Evolutionary conservation across 2,329 filamentous ascomycete species (phyloP).

Genomic region (Chaetomium globosum): DNA sequence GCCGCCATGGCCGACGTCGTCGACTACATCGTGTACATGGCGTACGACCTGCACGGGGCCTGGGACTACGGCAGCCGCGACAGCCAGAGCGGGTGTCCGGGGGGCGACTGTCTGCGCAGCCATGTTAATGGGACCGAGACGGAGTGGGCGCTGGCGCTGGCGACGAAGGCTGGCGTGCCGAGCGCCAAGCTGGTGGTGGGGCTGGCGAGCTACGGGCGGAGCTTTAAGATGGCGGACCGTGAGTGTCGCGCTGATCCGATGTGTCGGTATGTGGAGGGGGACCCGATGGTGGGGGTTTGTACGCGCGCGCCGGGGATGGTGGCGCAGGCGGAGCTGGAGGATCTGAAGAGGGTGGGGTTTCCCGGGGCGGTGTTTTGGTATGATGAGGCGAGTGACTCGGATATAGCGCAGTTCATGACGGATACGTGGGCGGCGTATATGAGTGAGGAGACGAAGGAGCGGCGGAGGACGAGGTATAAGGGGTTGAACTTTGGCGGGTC

Average conservation of each 20-base stretch:
- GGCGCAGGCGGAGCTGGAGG: conserved; percentile 29
- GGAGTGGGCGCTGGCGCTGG: conserved; percentile 23
- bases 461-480: conserved; percentile 12
- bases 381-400: neutral
- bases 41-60: conserved; percentile 43
- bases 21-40: conserved; percentile 46
- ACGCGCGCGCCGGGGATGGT: conserved; percentile 31
- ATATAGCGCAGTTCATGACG: conserved; percentile 19
- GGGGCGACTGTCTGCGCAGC: conserved; percentile 31
- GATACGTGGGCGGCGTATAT: conserved; percentile 25
- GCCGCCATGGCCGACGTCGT: conserved; percentile 32
- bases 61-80: conserved; percentile 39
- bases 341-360: conserved; percentile 1
- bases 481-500: conserved; percentile 19
- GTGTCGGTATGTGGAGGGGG: conserved; percentile 23
- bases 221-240: conserved; percentile 26
- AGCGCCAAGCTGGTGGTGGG: conserved; percentile 31
- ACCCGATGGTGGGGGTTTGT: conserved; percentile 24
- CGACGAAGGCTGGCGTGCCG: conserved; percentile 33
- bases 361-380: neutral
- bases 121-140: conserved; percentile 28
- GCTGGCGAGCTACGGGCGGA: conserved; percentile 31
- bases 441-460: conserved; percentile 15
- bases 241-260: conserved; percentile 19
- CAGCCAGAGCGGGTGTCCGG: conserved; percentile 36